Evolutionary conservation across 345 rosid species (phyloP).

Genomic region (Populus ilicifolia): DNA sequence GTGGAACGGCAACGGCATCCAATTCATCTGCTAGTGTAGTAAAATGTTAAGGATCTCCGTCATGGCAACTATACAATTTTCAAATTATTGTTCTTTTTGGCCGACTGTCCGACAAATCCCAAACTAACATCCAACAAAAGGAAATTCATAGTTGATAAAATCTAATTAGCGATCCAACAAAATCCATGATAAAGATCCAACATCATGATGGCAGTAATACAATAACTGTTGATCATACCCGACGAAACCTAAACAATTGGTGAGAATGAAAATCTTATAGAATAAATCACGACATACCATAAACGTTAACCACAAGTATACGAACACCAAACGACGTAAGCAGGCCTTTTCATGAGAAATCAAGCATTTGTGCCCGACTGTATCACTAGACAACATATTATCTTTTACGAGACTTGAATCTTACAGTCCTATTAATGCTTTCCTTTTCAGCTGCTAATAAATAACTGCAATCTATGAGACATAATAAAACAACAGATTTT

Average conservation of each 20-base stretch:
- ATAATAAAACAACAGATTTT: neutral
- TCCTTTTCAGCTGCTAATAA: neutral
- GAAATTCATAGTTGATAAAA: neutral
- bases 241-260: neutral
- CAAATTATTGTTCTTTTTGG: too few relatives aligned
- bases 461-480: neutral
- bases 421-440: neutral
- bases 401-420: neutral
- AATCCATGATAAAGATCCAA: neutral
- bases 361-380: neutral
- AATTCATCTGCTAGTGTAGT: too few relatives aligned
- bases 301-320: too few relatives aligned
- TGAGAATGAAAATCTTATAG: neutral
- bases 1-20: too few relatives aligned
- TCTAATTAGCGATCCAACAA: neutral
- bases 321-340: too few relatives aligned
- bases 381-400: neutral
- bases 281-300: neutral
- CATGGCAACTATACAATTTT: too few relatives aligned
- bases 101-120: neutral
- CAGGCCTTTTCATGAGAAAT: neutral
- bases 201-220: neutral
- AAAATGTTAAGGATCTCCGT: too few relatives aligned
- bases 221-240: neutral
- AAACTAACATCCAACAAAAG: neutral